Evolutionary conservation across 495 filamentous ascomycete genomes (phyloP).

Genomic region (Penicillium lividum): DNA sequence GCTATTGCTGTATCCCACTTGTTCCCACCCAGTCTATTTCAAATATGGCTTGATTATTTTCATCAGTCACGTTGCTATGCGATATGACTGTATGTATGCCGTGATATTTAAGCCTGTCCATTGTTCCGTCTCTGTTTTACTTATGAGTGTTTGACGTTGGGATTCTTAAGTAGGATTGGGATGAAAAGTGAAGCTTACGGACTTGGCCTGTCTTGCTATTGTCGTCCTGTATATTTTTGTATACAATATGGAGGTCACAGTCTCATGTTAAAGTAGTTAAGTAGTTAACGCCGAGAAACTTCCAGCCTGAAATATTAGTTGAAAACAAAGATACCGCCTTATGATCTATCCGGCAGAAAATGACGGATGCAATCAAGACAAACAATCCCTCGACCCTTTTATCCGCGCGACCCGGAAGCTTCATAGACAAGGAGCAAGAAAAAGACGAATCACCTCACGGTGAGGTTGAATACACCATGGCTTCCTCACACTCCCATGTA

Average conservation of each 20-base stretch:
- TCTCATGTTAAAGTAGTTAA: neutral
- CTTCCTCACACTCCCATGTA: constrained; percentile 20
- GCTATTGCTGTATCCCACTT: constrained; percentile 1
- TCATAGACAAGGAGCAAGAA: constrained; percentile 5
- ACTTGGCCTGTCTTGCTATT: neutral
- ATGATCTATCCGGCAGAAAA: neutral
- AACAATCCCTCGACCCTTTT: constrained; percentile 10
- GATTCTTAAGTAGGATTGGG: neutral
- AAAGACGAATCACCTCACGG: neutral
- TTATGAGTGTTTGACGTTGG: neutral
- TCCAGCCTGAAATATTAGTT: neutral
- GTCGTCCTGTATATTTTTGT: neutral
- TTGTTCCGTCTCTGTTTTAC: neutral
- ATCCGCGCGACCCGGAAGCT: constrained; percentile 22
- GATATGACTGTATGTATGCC: constrained; percentile 27
- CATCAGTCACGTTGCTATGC: constrained; percentile 25
- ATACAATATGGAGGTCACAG: neutral
- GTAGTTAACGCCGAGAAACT: too few relatives aligned
- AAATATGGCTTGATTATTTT: neutral
- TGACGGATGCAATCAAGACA: constrained; percentile 14
- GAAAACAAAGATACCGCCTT: neutral
- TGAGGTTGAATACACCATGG: constrained; percentile 26
- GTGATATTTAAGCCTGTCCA: neutral
- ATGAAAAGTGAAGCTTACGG: neutral
- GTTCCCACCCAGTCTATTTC: constrained; percentile 2